Evolutionary conservation across 2,329 filamentous ascomycete species (phyloP).

Genomic region (Xylaria arbuscula): DNA sequence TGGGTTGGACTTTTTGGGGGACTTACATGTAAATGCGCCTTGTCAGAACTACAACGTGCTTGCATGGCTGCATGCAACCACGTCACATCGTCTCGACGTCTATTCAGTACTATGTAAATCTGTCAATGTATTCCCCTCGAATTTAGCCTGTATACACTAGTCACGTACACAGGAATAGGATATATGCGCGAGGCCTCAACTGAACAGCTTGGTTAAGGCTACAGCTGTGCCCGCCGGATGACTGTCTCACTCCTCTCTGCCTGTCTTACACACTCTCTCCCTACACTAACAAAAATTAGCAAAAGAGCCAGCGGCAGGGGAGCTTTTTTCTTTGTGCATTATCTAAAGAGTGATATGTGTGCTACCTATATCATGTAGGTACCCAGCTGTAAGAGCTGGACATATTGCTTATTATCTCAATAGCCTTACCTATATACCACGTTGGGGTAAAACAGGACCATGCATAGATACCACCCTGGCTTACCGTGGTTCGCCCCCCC

Average conservation of each 20-base stretch:
- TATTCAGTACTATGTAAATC: neutral
- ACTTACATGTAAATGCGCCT: constrained; percentile 26
- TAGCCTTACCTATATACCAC: constrained; percentile 39
- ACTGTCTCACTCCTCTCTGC: constrained; percentile 13
- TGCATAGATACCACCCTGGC: constrained; percentile 18
- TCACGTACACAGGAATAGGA: neutral
- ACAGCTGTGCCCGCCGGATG: constrained; percentile 23
- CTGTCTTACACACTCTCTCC: constrained; percentile 9
- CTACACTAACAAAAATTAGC: neutral
- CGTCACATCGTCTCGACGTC: constrained; percentile 23
- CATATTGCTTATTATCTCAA: constrained; percentile 38
- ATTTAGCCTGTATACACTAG: neutral
- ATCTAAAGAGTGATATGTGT: constrained; percentile 10
- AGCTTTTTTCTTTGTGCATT: neutral
- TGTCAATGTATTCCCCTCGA: constrained; percentile 4
- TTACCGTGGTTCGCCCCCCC: constrained; percentile 12
- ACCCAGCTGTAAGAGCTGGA: constrained; percentile 21
- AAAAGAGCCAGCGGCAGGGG: neutral
- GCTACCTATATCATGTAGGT: neutral
- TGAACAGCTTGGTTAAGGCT: neutral
- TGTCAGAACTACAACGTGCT: constrained; percentile 29
- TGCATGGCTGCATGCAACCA: constrained; percentile 32
- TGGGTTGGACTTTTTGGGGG: too few relatives aligned
- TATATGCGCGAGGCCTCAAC: constrained; percentile 16
- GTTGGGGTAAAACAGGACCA: constrained; percentile 30